Evolutionary conservation across 192 early-diverging fungal genomes (phyloP), one percentile per base, ranked within the genome.

Genomic region (Backusella parvicylindrica): DNA sequence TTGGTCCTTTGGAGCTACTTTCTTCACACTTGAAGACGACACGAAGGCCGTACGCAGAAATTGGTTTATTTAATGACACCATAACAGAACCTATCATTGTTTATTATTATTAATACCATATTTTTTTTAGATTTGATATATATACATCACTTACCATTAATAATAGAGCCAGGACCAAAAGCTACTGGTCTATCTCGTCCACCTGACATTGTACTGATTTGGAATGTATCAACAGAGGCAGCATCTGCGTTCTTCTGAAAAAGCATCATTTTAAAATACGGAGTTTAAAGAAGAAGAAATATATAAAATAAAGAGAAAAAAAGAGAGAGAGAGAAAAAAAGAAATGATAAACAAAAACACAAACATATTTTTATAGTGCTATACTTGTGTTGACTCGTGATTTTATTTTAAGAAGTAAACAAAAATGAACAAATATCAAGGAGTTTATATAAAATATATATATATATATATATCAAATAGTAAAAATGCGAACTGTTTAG

Each of bases 121-220:
- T 23, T 26, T 63, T 30, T 23, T n/a, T 13, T 18, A 12, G 6
- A 49, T 28, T n/a, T 21, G 3, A 0, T 3, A 32, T 36, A 23
- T 18, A 21, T 35, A 9, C 15, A 2, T 75, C 12, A 47, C 8
- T 71, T 53, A 79, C 77, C 77, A 71, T 71, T 79, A 18, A 79
- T 56, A 7, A 75, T 65, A 0, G 77, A 79, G 32, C 73, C 77
- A 32, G 77, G 77, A 31, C 77, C 77, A 38, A 74, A 79, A 30
- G 77, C 77, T 8, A 74, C 66, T 23, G 72, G 67, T 31, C 37
- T 67, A 41, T 75, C 67, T 26, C 69, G 43, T 15, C 65, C 74
- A 40, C 49, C 53, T 28, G 74, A 75, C 26, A 68, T 75, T 30
- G 36, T 64, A 35, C 30, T 38, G 0, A 70, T 43, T 36, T 49